Conservation (phyloP, 768 basidiomycete species). For the Xerocomellus chrysenteron region DNA sequence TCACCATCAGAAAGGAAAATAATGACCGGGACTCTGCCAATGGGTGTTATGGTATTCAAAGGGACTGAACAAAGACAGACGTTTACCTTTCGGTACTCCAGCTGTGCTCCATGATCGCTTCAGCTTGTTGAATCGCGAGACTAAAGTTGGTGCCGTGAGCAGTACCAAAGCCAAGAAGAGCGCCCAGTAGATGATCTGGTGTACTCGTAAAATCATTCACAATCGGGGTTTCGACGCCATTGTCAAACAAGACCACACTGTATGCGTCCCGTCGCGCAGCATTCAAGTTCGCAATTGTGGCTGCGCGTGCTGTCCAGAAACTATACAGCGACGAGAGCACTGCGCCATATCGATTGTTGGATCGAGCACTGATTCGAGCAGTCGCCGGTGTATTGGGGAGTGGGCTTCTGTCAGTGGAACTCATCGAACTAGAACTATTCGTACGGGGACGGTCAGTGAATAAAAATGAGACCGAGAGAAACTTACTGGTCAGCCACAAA, state of each 20-base stretch:
- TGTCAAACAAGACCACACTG: constrained; percentile 50
- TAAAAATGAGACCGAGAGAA: background rate
- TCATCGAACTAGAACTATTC: constrained; percentile 54
- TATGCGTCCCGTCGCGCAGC: constrained; percentile 51
- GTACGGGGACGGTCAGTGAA: background rate
- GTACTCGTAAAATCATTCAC: constrained; percentile 47
- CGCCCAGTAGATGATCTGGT: constrained; percentile 43
- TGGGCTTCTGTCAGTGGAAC: constrained; percentile 39
- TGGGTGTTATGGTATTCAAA: background rate
- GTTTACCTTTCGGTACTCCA: constrained; percentile 55
- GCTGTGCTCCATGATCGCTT: constrained; percentile 39
- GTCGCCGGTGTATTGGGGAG: constrained; percentile 43
- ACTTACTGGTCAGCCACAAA: constrained; percentile 53
- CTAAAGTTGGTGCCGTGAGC: constrained; percentile 44
- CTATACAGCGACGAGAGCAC: constrained; percentile 54
- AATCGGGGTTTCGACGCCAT: constrained; percentile 21
- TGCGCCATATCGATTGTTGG: constrained; percentile 55
- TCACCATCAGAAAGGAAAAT: constrained; percentile 51
- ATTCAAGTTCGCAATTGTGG: constrained; percentile 31
- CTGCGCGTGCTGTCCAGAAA: constrained; percentile 56
- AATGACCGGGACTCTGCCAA: constrained; percentile 29
- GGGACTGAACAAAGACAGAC: background rate
- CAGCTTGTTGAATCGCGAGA: constrained; percentile 38
- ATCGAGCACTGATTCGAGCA: constrained; percentile 33
- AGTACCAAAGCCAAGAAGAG: constrained; percentile 33